Base-by-base conservation (phyloP, 1,139 yeast genomes). In the Lodderomyces jiufengensis region DNA sequence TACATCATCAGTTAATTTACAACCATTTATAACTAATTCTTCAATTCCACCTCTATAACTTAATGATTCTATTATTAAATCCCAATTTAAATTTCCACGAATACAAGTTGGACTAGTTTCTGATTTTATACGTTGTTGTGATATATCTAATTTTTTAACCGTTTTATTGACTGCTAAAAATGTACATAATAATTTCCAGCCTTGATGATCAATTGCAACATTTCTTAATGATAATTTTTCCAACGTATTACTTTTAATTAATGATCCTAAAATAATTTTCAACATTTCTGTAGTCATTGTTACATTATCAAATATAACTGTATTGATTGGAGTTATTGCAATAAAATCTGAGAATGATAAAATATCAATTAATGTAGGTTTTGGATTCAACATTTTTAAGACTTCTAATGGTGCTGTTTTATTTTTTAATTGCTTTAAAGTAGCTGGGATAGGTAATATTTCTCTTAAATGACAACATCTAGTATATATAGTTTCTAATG, bases 391-490 rank as follows among this genome's bases (percentile, higher is more conserved):
- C 59, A 90, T 71, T 51, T 86, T 84, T 43, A 90, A 63, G 6
- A 81, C 81, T 40, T 82, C 84, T 33, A 90, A 63, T 1, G 96
- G 95, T 29, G 80, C 74, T 1, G 79, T 59, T 50, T 85, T 85
- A 42, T 80, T 80, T 52, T 83, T 84, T 41, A 90, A 71, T 55
- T 90, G 97, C 50, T 82, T 84, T 49, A 87, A 57, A 0, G 95
- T 87, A 0, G 95, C 95, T 1, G 95, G 95, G 41, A 90, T 88
- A 1, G 97, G 97, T 45, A 90, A 61, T 37, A 90, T 90, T 52
- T 90, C 97, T 37, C 97, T 70, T 43, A 90, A 66, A 59, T 90
- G 97, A 52, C 97, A 90, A 55, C 97, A 88, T 46, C 97, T 67
- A 0, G 97, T 86, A 57, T 90, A 90, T 11, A 90, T 66, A 29